A percentile compares a stretch with the other conserved stretches of the same genome.
These are phyloP conservation scores for Clitopilus passeckerianus DNA, from an alignment of 768 basidiomycete genomes.

Conservation along the genomic window DNA sequence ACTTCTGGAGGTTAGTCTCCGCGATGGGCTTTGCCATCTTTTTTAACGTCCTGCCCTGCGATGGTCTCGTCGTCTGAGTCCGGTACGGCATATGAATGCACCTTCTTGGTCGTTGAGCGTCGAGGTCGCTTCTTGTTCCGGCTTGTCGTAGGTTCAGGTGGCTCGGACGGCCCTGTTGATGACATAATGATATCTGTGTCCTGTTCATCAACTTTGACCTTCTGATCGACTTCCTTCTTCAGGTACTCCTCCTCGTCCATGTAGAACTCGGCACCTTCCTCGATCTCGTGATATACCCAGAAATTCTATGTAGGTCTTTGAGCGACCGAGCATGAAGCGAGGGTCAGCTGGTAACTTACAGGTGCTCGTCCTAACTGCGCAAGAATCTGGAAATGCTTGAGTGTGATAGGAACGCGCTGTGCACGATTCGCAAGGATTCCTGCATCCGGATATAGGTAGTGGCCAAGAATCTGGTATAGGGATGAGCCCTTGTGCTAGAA, in stretches of 20 bases:
- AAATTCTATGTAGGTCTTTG: slow-evolving; percentile 31
- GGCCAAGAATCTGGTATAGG: slow-evolving; percentile 37
- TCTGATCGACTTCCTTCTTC: slow-evolving; percentile 18
- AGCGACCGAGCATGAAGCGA: neutral
- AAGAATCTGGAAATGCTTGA: slow-evolving; percentile 74
- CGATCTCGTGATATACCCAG: slow-evolving; percentile 56
- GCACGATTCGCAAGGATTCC: slow-evolving; percentile 15
- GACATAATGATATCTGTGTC: slow-evolving; percentile 9
- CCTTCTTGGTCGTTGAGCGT: slow-evolving; percentile 42
- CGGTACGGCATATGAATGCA: slow-evolving; percentile 60
- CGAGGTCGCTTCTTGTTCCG: slow-evolving; percentile 49
- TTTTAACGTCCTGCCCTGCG: slow-evolving; percentile 28
- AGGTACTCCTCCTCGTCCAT: slow-evolving; percentile 67
- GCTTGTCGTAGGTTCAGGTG: slow-evolving; percentile 19
- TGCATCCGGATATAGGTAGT: slow-evolving; percentile 31
- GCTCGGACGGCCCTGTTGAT: slow-evolving; percentile 11
- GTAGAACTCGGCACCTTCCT: slow-evolving; percentile 64
- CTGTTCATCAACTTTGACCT: slow-evolving; percentile 31
- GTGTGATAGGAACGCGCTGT: slow-evolving; percentile 59
- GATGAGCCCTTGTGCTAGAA: neutral
- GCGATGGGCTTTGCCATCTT: slow-evolving; percentile 23
- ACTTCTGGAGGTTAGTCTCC: slow-evolving; percentile 50
- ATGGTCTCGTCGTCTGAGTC: slow-evolving; percentile 70
- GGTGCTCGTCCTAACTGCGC: slow-evolving; percentile 60
- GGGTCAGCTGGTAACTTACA: slow-evolving; percentile 30